These are phyloP conservation scores for Trichoderma sp. DNA, from an alignment of 2,329 filamentous ascomycete species.

Conservation along the genomic window DNA sequence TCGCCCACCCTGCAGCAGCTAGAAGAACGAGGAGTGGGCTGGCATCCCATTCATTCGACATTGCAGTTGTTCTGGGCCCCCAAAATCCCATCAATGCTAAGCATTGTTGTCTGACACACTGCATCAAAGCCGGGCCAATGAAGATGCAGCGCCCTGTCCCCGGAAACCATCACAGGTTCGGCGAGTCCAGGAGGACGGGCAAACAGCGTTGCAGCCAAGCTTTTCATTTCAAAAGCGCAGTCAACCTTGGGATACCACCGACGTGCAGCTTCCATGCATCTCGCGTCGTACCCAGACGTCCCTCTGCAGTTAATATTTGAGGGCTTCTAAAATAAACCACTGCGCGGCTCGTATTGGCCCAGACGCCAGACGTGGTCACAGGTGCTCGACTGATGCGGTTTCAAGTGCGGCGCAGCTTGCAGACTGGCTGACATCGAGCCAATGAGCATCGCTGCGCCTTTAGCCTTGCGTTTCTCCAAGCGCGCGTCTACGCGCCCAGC, in stretches of 20 bases:
- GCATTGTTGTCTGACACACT: constrained; percentile 13
- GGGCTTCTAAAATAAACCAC: background rate
- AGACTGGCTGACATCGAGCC: background rate
- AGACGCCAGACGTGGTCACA: background rate
- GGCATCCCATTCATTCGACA: background rate
- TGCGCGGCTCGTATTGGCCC: background rate
- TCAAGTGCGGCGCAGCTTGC: constrained; percentile 13
- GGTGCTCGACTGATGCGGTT: background rate
- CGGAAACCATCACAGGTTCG: background rate
- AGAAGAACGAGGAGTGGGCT: background rate
- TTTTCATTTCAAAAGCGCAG: background rate
- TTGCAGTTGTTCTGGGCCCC: background rate
- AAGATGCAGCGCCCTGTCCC: background rate
- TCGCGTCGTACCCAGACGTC: background rate
- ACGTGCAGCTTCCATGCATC: background rate
- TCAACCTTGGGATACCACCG: background rate
- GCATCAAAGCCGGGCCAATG: background rate
- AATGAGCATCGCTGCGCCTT: background rate
- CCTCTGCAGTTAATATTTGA: background rate
- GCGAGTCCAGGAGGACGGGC: background rate
- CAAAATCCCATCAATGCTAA: constrained; percentile 4
- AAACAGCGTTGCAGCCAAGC: background rate
- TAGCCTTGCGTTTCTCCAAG: constrained; percentile 4
- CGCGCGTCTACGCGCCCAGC: constrained; percentile 1
- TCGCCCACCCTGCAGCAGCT: constrained; percentile 7